Base-by-base conservation (phyloP, 306 rosid species). In the Boehmeria nivea region DNA sequence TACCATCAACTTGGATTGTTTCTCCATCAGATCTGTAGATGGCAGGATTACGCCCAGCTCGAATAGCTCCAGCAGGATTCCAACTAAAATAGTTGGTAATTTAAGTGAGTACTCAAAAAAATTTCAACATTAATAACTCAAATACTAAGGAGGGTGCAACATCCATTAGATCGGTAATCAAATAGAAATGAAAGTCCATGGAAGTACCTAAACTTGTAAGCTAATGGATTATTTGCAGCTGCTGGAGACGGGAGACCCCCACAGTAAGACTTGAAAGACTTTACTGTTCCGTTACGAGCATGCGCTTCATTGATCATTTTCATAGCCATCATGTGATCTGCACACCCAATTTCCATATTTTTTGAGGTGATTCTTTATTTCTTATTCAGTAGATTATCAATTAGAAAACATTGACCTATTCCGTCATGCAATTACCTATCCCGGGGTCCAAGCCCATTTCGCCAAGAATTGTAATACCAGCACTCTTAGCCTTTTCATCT, bases 391-490 rank as follows among this genome's bases (percentile, higher is more conserved):
- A 9, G 60, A 39, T 39, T 27, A 50, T 15, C 6, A 17, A 36
- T 26, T 3, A 25, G 12, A 15, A 6, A 25, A 19, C 1, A n/a
- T 43, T 24, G 18, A 17, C 12, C 9, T 12, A 23, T 40, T 20
- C 16, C 50, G 50, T 27, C 27, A 27, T 55, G 56, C 36, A 57
- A 72, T 72, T 80, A 87, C 99, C 99, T 72, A 91, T 80, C 57
- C 99, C 99, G 54, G 96, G 99, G 77, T 91, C 96, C 79, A 91
- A 83, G 46, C 99, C 98, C 95, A 91, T 77, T 75, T 91, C 99
- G 10, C 99, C 95, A 39, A 91, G 93, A 72, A 91, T 84, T 21
- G 96, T 87, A 56, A 91, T 74, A 42, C 95, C 94, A 43, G 85
- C 93, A 37, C 50, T 83, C 79, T 74, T 84, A 51, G 96, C 99